phyloP scores from a whole-genome alignment of 2,329 filamentous ascomycete species.

The Incumbomyces delicatus region DNA sequence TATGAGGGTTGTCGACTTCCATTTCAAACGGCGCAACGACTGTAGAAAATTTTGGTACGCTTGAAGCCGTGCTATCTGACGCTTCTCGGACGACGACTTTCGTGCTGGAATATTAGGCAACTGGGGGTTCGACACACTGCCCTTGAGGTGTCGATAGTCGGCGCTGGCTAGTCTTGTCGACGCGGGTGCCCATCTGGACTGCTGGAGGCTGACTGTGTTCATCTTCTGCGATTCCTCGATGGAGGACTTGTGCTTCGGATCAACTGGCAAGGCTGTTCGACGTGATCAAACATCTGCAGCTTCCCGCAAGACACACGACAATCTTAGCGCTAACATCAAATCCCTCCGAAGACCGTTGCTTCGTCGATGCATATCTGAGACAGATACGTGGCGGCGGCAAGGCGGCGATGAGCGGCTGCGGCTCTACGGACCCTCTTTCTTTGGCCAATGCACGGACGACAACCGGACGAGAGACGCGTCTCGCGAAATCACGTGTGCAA shows the following conservation, averaged over 20 bases:
- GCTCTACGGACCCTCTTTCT: no score
- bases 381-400: no score
- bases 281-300: no score
- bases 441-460: no score
- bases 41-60: neutral
- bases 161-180: neutral
- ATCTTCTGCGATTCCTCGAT: neutral
- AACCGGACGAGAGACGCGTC: no score
- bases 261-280: neutral
- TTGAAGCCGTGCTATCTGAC: conserved; percentile 2
- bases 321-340: no score
- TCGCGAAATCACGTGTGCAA: no score
- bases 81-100: neutral
- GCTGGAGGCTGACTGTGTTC: neutral
- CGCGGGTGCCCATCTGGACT: conserved; percentile 4
- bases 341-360: neutral
- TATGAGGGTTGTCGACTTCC: conserved; percentile 6
- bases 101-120: neutral
- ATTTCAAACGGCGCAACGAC: conserved; percentile 4
- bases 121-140: neutral
- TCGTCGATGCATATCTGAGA: neutral
- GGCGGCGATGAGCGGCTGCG: no score
- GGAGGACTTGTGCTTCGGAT: neutral
- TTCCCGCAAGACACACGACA: no score
- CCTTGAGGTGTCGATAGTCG: neutral